These are phyloP conservation scores for Fusarium agapanthi DNA, from an alignment of 2,329 filamentous ascomycete species.

Conservation along the genomic window DNA sequence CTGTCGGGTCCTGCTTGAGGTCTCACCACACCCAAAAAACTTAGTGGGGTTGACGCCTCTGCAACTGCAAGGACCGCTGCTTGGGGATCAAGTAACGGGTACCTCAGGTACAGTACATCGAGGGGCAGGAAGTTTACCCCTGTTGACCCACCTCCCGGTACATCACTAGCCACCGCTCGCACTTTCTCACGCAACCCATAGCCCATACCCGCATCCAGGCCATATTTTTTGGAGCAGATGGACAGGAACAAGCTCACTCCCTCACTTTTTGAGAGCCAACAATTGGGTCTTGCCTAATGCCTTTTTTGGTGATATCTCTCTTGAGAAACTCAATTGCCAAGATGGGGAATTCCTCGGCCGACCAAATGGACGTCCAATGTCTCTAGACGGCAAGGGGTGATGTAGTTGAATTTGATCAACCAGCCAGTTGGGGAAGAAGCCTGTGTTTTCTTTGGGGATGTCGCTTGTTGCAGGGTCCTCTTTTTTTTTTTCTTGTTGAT, in stretches of 20 bases:
- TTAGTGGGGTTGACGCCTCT: conserved; percentile 40
- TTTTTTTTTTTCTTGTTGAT: conserved; percentile 42
- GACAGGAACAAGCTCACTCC: neutral
- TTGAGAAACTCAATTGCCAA: conserved; percentile 2
- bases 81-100: conserved; percentile 28
- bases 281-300: conserved; percentile 1
- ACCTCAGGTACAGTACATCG: conserved; percentile 32
- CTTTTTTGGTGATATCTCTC: neutral
- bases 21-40: conserved; percentile 35
- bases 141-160: conserved; percentile 24
- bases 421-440: conserved; percentile 40
- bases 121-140: conserved; percentile 13
- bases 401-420: conserved; percentile 18
- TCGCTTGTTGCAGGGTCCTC: conserved; percentile 36
- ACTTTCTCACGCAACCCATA: conserved; percentile 20
- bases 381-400: conserved; percentile 8
- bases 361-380: neutral
- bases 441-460: conserved; percentile 42
- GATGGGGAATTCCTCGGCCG: conserved; percentile 8
- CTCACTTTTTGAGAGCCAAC: conserved; percentile 10
- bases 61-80: conserved; percentile 7
- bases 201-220: neutral
- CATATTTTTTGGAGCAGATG: conserved; percentile 15
- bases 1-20: conserved; percentile 8
- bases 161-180: conserved; percentile 31